Evolutionary conservation across 2,329 filamentous ascomycete genomes (phyloP).

Genomic region (Fusarium sp.): DNA sequence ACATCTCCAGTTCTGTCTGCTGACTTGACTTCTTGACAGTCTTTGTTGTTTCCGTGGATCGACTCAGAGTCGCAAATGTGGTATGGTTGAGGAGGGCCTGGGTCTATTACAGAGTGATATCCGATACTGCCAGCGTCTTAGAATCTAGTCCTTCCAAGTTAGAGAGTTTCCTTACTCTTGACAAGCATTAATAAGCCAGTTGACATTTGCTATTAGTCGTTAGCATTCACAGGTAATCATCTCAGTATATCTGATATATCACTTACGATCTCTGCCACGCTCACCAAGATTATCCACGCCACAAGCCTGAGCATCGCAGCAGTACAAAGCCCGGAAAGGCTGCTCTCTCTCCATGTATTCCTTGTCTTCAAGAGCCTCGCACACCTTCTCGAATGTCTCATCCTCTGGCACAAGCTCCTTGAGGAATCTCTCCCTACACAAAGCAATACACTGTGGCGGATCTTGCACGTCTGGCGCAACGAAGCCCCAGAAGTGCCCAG

Average conservation of each 20-base stretch:
- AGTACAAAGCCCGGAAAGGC: slow-evolving; percentile 61
- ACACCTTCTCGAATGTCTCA: slow-evolving; percentile 49
- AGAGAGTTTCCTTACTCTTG: slow-evolving; percentile 56
- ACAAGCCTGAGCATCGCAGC: slow-evolving; percentile 63
- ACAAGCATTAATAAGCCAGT: slow-evolving; percentile 63
- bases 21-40: slow-evolving; percentile 25
- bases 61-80: slow-evolving; percentile 39
- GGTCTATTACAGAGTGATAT: slow-evolving; percentile 42
- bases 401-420: slow-evolving; percentile 42
- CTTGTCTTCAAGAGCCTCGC: slow-evolving; percentile 48
- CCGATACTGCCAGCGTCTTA: slow-evolving; percentile 40
- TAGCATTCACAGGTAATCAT: slow-evolving; percentile 6
- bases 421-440: slow-evolving; percentile 51
- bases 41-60: slow-evolving; percentile 7
- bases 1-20: slow-evolving; percentile 1
- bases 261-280: slow-evolving; percentile 58
- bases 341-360: slow-evolving; percentile 41
- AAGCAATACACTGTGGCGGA: slow-evolving; percentile 50
- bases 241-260: not conserved
- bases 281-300: slow-evolving; percentile 55
- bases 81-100: slow-evolving; percentile 42
- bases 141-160: not conserved
- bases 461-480: slow-evolving; percentile 47
- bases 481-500: slow-evolving; percentile 46
- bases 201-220: slow-evolving; percentile 58